Base-by-base conservation (phyloP, 1,139 yeast species). In the Hyphopichia fennica region DNA sequence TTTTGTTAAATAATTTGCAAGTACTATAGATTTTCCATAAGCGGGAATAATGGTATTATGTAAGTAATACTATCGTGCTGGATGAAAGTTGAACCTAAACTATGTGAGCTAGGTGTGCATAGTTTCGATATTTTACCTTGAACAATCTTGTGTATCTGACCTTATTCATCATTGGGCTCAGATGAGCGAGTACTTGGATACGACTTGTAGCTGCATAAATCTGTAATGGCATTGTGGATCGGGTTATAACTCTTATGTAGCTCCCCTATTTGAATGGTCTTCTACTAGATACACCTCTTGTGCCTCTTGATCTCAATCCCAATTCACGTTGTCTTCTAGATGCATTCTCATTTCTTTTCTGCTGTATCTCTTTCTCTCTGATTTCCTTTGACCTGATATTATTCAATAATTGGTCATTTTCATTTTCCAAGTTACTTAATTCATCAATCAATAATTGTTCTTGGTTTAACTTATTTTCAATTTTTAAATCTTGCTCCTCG, bases 381-480 rank as follows among this genome's bases (percentile, higher is more conserved):
- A 54, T 54, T 37, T 52, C 56, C 38, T 55, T 53, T 38, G 54
- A 49, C 31, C 54, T 58, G 40, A 70, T 45, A 44, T 60, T 53
- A 44, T 56, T 48, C 40, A 47, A 44, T 53, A 75, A 49, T 37
- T 57, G 51, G 37, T 52, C 49, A 50, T 65, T 62, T 41, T 63
- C 72, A n/a, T 49, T 51, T 37, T 60, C 64, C 34, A 66, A 50
- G 35, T 45, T 51, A 4, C 49, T 50, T 39, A 67, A 57, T 40
- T 63, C 65, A 11, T 52, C 54, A 25, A 52, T 45, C 36, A 72
- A 52, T 22, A 50, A 52, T 25, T 57, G 56, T 40, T 68, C 71
- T 22, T 50, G 48, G 10, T 44, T 49, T 9, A 47, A 30, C 34
- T 57, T 59, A 10, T 48, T 48, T 2, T 47, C 54, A 22, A 57